These are phyloP conservation scores for Aspergillus novofumigatus DNA, from an alignment of 2,329 filamentous ascomycete genomes.

Conservation along the genomic window DNA sequence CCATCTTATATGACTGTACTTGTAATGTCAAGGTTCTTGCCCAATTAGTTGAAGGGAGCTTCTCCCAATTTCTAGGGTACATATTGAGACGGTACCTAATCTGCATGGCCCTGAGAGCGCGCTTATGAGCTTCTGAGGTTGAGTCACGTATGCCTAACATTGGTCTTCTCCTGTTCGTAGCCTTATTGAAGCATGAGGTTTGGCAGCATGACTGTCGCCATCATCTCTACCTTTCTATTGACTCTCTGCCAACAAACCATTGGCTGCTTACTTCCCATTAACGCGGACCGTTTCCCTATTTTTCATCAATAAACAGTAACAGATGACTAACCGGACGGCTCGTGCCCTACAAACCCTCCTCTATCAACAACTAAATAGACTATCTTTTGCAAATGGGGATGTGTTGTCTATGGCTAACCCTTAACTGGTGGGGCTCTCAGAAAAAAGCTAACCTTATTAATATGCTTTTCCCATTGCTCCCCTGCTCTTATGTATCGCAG, in stretches of 20 bases:
- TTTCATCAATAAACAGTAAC: constrained; percentile 4
- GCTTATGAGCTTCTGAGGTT: too few species aligned
- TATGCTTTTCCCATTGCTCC: constrained; percentile 13
- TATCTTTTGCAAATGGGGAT: constrained; percentile 4
- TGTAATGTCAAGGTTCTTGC: too few species aligned
- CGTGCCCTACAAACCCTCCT: constrained; percentile 1
- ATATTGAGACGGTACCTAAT: too few species aligned
- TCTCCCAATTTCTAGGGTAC: too few species aligned
- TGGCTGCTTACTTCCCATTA: constrained; percentile 7
- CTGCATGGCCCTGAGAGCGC: too few species aligned
- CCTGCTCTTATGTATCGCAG: constrained; percentile 5
- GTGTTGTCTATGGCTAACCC: constrained; percentile 14
- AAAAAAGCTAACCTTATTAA: constrained; percentile 13
- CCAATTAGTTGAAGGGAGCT: too few species aligned
- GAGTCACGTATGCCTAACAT: neutral
- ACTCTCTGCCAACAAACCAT: constrained; percentile 4
- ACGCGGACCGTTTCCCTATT: neutral
- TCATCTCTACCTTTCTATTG: neutral
- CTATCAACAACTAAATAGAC: constrained; percentile 11
- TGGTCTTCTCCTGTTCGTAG: neutral
- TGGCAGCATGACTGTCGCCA: neutral
- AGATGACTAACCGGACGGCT: neutral
- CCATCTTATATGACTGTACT: too few species aligned
- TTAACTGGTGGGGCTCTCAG: constrained; percentile 11
- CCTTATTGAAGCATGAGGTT: neutral